Conservation (phyloP, 2,329 filamentous ascomycete species). For the Colletotrichum echinochloae region DNA sequence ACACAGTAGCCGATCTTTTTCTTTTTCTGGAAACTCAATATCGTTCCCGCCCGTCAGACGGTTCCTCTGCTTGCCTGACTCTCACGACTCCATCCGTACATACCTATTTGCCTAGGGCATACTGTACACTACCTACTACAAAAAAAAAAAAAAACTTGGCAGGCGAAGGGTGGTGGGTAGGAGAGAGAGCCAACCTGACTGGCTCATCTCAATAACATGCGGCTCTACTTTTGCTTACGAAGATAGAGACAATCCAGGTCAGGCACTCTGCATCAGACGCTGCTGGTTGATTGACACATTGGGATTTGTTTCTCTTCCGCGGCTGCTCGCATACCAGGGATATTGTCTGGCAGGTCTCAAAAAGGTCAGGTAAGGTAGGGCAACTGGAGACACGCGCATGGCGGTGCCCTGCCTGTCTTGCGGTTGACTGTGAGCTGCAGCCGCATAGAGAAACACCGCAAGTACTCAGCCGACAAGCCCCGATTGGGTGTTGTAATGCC, state of each 20-base stretch:
- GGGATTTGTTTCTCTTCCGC: neutral
- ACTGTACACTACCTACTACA: neutral
- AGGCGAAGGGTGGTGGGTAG: constrained; percentile 17
- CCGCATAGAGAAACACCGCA: neutral
- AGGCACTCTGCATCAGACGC: neutral
- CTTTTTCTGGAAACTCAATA: neutral
- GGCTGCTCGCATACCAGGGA: constrained; percentile 4
- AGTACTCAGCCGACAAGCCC: constrained; percentile 24
- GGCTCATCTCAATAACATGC: constrained; percentile 33
- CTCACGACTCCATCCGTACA: neutral
- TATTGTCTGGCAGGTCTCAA: constrained; percentile 12
- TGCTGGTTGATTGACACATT: neutral
- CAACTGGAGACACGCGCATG: constrained; percentile 1
- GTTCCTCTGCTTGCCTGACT: neutral
- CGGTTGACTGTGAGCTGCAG: neutral
- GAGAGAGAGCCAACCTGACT: constrained; percentile 24
- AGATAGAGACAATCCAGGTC: neutral
- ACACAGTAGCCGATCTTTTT: neutral
- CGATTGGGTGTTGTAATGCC: constrained; percentile 24
- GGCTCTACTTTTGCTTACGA: too few relatives aligned
- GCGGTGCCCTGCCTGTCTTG: neutral
- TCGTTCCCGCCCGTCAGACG: neutral
- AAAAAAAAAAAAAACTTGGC: neutral
- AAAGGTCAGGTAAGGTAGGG: constrained; percentile 15
- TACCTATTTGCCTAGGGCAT: neutral